Conservation (phyloP, 768 basidiomycete genomes). For the Gymnopilus dilepis region DNA sequence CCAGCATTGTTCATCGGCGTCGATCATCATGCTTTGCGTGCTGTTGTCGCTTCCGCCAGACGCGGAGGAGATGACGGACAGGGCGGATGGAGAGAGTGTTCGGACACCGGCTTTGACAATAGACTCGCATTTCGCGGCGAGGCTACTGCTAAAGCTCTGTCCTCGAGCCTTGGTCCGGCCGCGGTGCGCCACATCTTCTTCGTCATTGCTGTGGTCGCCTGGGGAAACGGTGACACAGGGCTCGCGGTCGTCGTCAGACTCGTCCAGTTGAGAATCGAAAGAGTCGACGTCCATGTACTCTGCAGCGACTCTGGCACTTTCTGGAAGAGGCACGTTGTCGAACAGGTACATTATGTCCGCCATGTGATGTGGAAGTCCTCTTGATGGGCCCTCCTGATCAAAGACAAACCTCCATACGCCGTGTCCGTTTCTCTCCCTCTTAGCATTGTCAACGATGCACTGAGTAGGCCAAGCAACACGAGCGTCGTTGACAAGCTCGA, state of each 20-base stretch:
- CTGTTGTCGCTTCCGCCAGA: constrained; percentile 8
- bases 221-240: constrained; percentile 15
- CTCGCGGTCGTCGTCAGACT: constrained; percentile 38
- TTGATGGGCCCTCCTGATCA: constrained; percentile 76
- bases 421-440: constrained; percentile 54
- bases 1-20: constrained; percentile 41
- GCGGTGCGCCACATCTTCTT: background rate
- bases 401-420: constrained; percentile 85
- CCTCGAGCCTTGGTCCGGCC: constrained; percentile 4
- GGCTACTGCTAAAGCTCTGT: constrained; percentile 16
- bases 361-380: constrained; percentile 69
- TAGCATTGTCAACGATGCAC: constrained; percentile 57
- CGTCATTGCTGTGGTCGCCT: constrained; percentile 1
- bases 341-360: constrained; percentile 81
- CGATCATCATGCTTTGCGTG: background rate
- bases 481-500: constrained; percentile 79
- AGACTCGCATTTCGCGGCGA: constrained; percentile 19
- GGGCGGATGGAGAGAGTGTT: background rate
- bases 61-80: background rate
- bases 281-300: constrained; percentile 11
- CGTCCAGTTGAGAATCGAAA: constrained; percentile 17
- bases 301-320: constrained; percentile 13
- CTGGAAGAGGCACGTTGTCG: constrained; percentile 70
- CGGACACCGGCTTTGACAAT: background rate
- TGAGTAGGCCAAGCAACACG: constrained; percentile 82